These are phyloP conservation scores for Kentomonas sorsogonicus DNA, from an alignment of 208 protist species.

Conservation along the genomic window DNA sequence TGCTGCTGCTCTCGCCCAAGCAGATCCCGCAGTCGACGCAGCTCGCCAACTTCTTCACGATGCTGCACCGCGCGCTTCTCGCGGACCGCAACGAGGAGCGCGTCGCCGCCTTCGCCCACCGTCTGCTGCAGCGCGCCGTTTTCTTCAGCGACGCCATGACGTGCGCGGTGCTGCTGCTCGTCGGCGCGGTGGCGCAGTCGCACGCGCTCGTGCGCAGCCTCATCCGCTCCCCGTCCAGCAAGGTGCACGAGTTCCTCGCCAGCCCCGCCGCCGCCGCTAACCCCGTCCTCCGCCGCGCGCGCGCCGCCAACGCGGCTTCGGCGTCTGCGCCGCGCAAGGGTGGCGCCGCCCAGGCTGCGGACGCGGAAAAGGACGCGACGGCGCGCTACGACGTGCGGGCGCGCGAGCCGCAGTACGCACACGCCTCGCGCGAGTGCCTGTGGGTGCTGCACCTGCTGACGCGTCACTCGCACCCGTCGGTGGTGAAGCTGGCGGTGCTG, in stretches of 20 bases:
- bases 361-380: not conserved
- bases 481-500: slow-evolving; percentile 83
- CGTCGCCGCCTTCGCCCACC: slow-evolving; percentile 86
- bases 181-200: slow-evolving; percentile 76
- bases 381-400: slow-evolving; percentile 73
- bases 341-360: not conserved
- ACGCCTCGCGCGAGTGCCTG: slow-evolving; percentile 59
- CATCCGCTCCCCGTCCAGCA: slow-evolving; percentile 21
- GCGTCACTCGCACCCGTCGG: slow-evolving; percentile 85
- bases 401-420: slow-evolving; percentile 83
- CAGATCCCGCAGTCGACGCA: slow-evolving; percentile 84
- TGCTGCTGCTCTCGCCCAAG: slow-evolving; percentile 85
- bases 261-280: not conserved
- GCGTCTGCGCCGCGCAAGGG: not conserved
- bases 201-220: slow-evolving; percentile 48
- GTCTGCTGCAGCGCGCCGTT: slow-evolving; percentile 80
- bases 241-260: slow-evolving; percentile 10
- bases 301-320: not conserved
- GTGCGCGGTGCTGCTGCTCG: slow-evolving; percentile 84
- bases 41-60: slow-evolving; percentile 86
- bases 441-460: slow-evolving; percentile 79
- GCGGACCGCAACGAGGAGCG: slow-evolving; percentile 78
- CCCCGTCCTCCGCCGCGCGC: not conserved
- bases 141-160: slow-evolving; percentile 83
- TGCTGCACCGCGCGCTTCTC: slow-evolving; percentile 86